phyloP scores from a whole-genome alignment of 768 basidiomycete genomes.

The Rubroboletus satanas region DNA sequence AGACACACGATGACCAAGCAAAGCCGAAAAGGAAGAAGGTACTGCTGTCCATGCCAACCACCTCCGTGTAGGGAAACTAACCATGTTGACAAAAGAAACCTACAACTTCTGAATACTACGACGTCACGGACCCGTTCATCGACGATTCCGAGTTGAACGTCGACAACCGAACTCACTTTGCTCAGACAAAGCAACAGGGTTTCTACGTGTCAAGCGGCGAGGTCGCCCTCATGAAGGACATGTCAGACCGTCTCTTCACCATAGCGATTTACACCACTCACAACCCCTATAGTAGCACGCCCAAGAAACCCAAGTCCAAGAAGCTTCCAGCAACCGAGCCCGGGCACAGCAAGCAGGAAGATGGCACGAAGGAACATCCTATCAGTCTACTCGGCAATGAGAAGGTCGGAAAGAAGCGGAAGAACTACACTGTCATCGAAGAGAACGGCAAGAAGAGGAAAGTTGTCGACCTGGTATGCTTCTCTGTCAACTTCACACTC shows the following conservation, averaged over 20 bases:
- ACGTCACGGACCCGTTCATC: slow-evolving; percentile 89
- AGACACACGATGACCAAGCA: slow-evolving; percentile 32
- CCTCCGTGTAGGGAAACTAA: slow-evolving; percentile 5
- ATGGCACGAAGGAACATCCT: slow-evolving; percentile 50
- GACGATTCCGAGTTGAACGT: slow-evolving; percentile 93
- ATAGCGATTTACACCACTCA: slow-evolving; percentile 7
- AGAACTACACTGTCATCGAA: slow-evolving; percentile 47
- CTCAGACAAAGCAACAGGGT: slow-evolving; percentile 86
- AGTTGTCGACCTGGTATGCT: slow-evolving; percentile 58
- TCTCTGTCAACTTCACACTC: neutral
- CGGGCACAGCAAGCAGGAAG: slow-evolving; percentile 27
- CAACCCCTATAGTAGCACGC: slow-evolving; percentile 39
- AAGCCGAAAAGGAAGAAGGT: slow-evolving; percentile 40
- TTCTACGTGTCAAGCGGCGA: slow-evolving; percentile 91
- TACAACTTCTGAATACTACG: slow-evolving; percentile 74
- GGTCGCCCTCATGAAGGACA: slow-evolving; percentile 82
- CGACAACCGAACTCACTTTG: slow-evolving; percentile 88
- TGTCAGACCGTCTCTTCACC: slow-evolving; percentile 30
- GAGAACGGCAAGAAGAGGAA: slow-evolving; percentile 70
- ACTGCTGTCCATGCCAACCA: slow-evolving; percentile 10
- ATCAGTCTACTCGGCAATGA: slow-evolving; percentile 43
- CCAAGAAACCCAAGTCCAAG: slow-evolving; percentile 71
- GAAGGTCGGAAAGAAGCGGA: slow-evolving; percentile 47
- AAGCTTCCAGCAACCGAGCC: slow-evolving; percentile 35
- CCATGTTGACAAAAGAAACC: slow-evolving; percentile 42